Conservation (phyloP, 805 yeast genomes). For the Yarrowia sp. region DNA sequence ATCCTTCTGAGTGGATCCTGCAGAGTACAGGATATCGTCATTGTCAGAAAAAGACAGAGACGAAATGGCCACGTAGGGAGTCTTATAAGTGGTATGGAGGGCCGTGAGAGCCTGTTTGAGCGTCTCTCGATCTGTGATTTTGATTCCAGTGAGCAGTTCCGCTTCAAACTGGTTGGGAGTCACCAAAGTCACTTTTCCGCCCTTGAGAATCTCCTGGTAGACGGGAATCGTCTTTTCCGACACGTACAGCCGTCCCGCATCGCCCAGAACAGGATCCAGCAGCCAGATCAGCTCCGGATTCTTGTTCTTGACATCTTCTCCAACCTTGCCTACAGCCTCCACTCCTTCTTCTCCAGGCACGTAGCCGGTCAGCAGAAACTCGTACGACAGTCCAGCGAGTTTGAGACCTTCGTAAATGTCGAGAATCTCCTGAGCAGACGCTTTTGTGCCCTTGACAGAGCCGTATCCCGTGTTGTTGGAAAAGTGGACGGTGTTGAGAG, state of each 20-base stretch:
- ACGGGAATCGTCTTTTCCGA: slow-evolving; percentile 54
- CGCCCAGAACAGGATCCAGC: slow-evolving; percentile 91
- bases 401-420: slow-evolving; percentile 56
- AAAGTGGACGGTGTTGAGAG: slow-evolving; percentile 79
- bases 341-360: slow-evolving; percentile 61
- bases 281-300: slow-evolving; percentile 48
- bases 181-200: slow-evolving; percentile 58
- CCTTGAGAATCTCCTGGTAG: slow-evolving; percentile 46
- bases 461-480: slow-evolving; percentile 94
- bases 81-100: slow-evolving; percentile 49
- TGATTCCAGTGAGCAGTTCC: slow-evolving; percentile 60
- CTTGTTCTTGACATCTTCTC: slow-evolving; percentile 37
- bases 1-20: slow-evolving; percentile 41
- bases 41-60: slow-evolving; percentile 44
- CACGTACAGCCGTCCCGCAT: slow-evolving; percentile 80
- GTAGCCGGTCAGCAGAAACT: slow-evolving; percentile 76
- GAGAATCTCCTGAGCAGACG: slow-evolving; percentile 45
- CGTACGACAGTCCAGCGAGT: slow-evolving; percentile 50
- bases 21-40: slow-evolving; percentile 42
- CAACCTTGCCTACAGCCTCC: slow-evolving; percentile 46
- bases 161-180: slow-evolving; percentile 93
- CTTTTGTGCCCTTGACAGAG: slow-evolving; percentile 54
- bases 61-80: slow-evolving; percentile 64
- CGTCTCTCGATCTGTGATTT: slow-evolving; percentile 42
- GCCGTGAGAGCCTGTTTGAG: slow-evolving; percentile 47